Evolutionary conservation across 192 early-diverging fungal species (phyloP), one percentile per base, ranked within the genome.

Genomic region (Mortierella hygrophila): DNA sequence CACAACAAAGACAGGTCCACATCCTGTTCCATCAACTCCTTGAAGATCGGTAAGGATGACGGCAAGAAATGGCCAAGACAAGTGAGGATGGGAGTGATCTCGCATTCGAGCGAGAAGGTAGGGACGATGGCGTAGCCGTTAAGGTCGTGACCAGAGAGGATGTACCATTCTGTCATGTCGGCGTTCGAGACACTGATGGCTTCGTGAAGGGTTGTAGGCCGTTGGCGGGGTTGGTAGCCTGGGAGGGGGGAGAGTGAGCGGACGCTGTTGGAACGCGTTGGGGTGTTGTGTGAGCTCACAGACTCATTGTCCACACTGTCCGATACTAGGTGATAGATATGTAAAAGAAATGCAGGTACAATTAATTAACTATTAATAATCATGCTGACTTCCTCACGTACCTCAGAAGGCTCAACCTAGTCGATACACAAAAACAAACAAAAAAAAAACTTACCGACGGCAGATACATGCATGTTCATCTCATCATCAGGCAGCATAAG

Each of bases 401-500:
- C 74, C 49, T 52, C 18, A 4, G 49, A 8, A 3, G 32, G 26
- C 16, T 26, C 16, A 52, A 71, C 47, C 38, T 3, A 3, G 38
- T 40, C 38, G 38, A 40, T 40, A 6, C 3, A 6, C 38, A 40
- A 20, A 40, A 46, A 47, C 20, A 20, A 55, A 41, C 4, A 26
- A 29, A 75, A 18, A 42, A 38, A 10, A 42, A 29, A 75, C 78
- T 85, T 77, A 85, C 83, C 46, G 52, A 77, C 75, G 13, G 75
- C 44, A 41, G 83, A 85, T 21, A 85, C 72, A 3, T 73, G 40
- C 83, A 85, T 85, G 40, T 38, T 77, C 75, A 76, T 73, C 37
- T 85, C 83, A 41, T 85, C 83, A 6, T 79, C 83, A 35, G 83
- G 83, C 52, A 85, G 75, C 83, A 85, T 85, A 70, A 85, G 26